Percentiles rank a stretch among this genome's conserved stretches.
Conservation (phyloP, 1,139 yeast species). For the Taphrina wiesneri region DNA sequence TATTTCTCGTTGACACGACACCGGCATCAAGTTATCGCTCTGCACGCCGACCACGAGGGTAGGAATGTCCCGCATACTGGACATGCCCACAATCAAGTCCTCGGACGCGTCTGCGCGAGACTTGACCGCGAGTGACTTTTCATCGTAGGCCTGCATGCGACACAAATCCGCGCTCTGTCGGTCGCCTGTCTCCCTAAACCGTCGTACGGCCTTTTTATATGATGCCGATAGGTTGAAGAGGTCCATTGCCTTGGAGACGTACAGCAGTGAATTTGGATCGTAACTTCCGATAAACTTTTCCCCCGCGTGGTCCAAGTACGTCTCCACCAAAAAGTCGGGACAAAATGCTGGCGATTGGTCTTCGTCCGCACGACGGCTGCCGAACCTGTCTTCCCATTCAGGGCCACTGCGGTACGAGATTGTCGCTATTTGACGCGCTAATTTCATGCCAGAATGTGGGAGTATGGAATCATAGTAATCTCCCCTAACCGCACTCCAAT, state of each 20-base stretch:
- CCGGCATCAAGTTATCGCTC: constrained; percentile 87
- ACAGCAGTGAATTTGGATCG: constrained; percentile 85
- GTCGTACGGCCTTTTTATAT: constrained; percentile 21
- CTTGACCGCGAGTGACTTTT: constrained; percentile 40
- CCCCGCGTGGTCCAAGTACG: constrained; percentile 91
- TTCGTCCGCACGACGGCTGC: constrained; percentile 83
- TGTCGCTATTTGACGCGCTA: constrained; percentile 90
- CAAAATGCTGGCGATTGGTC: constrained; percentile 78
- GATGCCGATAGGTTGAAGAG: constrained; percentile 64
- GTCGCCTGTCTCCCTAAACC: background rate
- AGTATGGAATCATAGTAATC: constrained; percentile 76
- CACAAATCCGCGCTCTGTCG: constrained; percentile 8
- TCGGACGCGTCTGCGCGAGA: constrained; percentile 43
- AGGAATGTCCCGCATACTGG: constrained; percentile 61
- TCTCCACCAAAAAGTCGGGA: constrained; percentile 88
- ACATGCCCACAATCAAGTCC: constrained; percentile 69
- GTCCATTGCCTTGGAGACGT: constrained; percentile 93
- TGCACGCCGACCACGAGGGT: constrained; percentile 85
- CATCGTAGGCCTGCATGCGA: constrained; percentile 53
- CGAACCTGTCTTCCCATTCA: constrained; percentile 93
- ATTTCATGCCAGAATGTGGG: constrained; percentile 93
- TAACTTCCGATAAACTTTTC: constrained; percentile 89
- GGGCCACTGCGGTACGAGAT: constrained; percentile 94
- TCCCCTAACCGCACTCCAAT: constrained; percentile 76
- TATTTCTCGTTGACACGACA: constrained; percentile 89